phyloP scores from a whole-genome alignment of 192 early-diverging fungal species.

The Bifiguratus adelaidae region DNA sequence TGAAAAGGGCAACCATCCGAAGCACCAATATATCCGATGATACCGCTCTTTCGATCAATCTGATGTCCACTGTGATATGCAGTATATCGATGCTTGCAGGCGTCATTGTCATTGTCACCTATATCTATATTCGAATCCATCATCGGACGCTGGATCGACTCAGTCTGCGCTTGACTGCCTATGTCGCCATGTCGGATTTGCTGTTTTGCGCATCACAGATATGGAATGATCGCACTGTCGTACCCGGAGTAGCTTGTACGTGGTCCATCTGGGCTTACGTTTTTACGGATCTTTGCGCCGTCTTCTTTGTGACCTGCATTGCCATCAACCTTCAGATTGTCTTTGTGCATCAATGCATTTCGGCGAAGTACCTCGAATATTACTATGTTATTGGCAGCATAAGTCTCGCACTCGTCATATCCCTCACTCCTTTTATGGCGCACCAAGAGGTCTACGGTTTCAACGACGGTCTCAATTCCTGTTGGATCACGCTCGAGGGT shows the following conservation, averaged over 20 bases:
- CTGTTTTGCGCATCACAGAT: background rate
- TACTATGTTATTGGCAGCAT: background rate
- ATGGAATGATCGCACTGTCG: background rate
- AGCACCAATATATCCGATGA: too few species aligned
- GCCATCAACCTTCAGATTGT: background rate
- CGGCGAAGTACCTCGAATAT: background rate
- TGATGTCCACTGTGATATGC: too few species aligned
- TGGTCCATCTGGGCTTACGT: background rate
- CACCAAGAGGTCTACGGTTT: background rate
- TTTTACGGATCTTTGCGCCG: background rate
- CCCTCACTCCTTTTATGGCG: background rate
- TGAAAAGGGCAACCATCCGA: too few species aligned
- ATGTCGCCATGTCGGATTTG: background rate
- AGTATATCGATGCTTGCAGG: too few species aligned
- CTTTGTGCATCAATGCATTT: too few species aligned
- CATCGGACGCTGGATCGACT: background rate
- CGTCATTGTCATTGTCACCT: too few species aligned
- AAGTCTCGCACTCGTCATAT: background rate
- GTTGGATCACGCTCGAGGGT: background rate
- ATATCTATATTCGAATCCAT: too few species aligned
- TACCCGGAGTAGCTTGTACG: background rate
- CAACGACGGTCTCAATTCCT: background rate
- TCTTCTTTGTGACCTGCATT: background rate
- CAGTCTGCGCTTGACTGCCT: background rate
- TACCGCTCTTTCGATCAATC: too few species aligned